A percentile compares a stretch with the other conserved stretches of the same genome.
These are phyloP conservation scores for Colletotrichum falcatum DNA, from an alignment of 2,329 filamentous ascomycete species.

Conservation along the genomic window DNA sequence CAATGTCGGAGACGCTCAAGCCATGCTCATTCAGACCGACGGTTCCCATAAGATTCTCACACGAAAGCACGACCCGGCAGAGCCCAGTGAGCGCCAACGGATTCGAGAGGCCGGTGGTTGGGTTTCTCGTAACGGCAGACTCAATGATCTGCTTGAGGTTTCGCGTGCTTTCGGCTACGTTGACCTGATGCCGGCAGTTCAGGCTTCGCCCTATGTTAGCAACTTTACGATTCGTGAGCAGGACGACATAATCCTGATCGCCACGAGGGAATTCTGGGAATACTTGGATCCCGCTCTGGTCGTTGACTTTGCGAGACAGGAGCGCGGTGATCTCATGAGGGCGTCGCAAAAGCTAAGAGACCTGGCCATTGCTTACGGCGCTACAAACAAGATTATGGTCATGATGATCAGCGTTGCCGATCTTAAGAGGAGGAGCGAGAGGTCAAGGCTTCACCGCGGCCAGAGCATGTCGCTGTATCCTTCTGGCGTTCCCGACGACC, in stretches of 20 bases:
- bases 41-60: conserved; percentile 87
- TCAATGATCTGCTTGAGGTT: conserved; percentile 92
- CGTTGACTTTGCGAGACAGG: conserved; percentile 89
- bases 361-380: conserved; percentile 94
- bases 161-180: conserved; percentile 96
- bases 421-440: conserved; percentile 83
- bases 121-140: conserved; percentile 92
- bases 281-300: conserved; percentile 90
- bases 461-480: conserved; percentile 89
- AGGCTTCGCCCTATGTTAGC: conserved; percentile 87
- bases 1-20: conserved; percentile 95
- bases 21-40: conserved; percentile 93
- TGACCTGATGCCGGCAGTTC: conserved; percentile 90
- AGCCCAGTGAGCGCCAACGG: conserved; percentile 83
- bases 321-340: conserved; percentile 91
- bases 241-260: conserved; percentile 93
- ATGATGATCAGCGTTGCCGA: conserved; percentile 97
- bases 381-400: conserved; percentile 96
- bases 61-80: conserved; percentile 92
- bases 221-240: conserved; percentile 84
- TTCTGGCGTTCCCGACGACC: conserved; percentile 78
- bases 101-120: conserved; percentile 96
- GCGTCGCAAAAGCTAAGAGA: conserved; percentile 95
- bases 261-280: conserved; percentile 95
- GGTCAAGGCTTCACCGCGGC: conserved; percentile 78